Base-by-base conservation (phyloP, 305 asterid genomes). In the Lippia alba region DNA sequence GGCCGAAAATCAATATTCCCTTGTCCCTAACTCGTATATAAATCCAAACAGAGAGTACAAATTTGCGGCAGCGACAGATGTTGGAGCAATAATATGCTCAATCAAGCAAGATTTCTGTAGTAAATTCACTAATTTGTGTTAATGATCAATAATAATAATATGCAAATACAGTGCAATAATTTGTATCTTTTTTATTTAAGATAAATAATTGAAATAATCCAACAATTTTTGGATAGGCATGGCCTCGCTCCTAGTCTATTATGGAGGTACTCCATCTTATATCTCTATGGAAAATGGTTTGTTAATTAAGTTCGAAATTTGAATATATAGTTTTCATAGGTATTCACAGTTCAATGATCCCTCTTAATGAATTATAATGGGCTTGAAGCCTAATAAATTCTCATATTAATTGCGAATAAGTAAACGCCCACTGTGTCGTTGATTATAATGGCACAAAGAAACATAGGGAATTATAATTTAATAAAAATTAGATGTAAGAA, bases 41-140 rank as follows among this genome's bases (percentile, higher is more conserved):
- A 7, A 62, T 4, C 41, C 67, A 44, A 62, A 12, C 12, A 41
- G 40, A 62, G 40, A 44, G 18, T 41, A 4, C 54, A 62, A 62
- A 44, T 19, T 12, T 44, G 67, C 19, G 66, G 17, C 34, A 40
- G 19, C 12, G 66, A 61, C 66, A 33, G 4, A 36, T 59, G 8
- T 60, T 39, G n/a, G 12, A 34, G 34, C 18, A 60, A 60, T 8
- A 24, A 12, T 56, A 1, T 11, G 4, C n/a, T 39, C 36, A 39
- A 61, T 40, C 33, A 16, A 61, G 40, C 56, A 62, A 41, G 12
- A 49, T 3, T 49, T 49, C 55, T 15, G 4, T 6, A 49, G 55
- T 49, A 15, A 54, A n/a, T n/a, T 18, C 3, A 24, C 30, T 24
- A 24, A 24, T 54, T 18, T 54, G 10, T 9, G 9, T 54, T 39